Evolutionary conservation across 139 green algal genomes (phyloP), one percentile per base, ranked within the genome.

Genomic region (Edaphochlamys debaryana): DNA sequence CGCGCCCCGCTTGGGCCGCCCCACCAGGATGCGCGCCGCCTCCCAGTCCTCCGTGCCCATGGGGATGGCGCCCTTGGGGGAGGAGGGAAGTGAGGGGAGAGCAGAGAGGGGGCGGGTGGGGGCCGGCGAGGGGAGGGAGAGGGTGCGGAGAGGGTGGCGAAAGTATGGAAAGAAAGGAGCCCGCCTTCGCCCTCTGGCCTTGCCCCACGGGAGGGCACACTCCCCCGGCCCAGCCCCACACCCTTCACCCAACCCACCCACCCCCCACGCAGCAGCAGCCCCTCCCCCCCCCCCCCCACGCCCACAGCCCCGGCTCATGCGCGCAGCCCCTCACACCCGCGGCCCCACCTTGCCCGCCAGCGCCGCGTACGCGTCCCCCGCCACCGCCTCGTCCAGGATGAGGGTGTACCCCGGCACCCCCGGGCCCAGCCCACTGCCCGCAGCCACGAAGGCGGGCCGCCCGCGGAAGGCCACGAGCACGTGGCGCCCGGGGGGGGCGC

Each of bases 31-130:
- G 7, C 94, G 89, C 25, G 91, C 91, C 17, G 82, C 82, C 80
- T 98, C 87, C 93, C 93, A 98, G 30, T 90, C 93, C 0, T 84
- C 69, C n/a, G 85, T 73, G 9, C 95, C 95, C 88, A 96, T 95
- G 0, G 94, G 92, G 30, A 94, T 87, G 42, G 90, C 93, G 27
- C 91, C 91, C 91, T 95, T 84, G 9, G 23, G 23, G 22, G 6
- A 8, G 17, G 34, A 4, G 45, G 45, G 11, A 54, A n/a, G n/a
- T n/a, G n/a, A n/a, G n/a, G n/a, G n/a, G n/a, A n/a, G n/a, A n/a
- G n/a, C n/a, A n/a, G n/a, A 5, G 29, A 45, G n/a, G 32, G 25
- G 29, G 1, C 1, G 32, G 63, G 19, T 34, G 29, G 9, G 58
- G 4, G 27, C 9, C 50, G 50, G 50, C 8, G 50, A 22, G 20